Conservation (phyloP, 2,329 filamentous ascomycete genomes). For the Claviceps sorghi region DNA sequence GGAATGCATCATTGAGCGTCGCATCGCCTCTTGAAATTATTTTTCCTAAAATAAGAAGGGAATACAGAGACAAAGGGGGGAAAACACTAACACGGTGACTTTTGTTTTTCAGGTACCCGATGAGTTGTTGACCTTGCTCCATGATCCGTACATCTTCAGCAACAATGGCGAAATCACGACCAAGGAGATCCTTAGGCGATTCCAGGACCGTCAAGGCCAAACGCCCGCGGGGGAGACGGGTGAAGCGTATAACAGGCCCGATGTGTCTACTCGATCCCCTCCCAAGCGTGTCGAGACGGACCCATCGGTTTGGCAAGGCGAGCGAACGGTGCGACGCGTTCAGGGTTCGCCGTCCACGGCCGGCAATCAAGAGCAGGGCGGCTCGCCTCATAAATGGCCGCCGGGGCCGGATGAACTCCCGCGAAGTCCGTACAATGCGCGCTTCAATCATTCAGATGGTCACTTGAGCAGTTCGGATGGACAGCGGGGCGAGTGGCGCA, state of each 20-base stretch:
- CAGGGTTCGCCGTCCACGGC: conserved; percentile 37
- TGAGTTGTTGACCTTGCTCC: conserved; percentile 73
- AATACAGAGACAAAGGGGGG: background rate
- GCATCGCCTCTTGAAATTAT: too few relatives aligned
- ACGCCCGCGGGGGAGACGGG: conserved; percentile 46
- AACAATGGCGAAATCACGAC: conserved; percentile 78
- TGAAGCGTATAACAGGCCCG: conserved; percentile 41
- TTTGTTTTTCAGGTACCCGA: conserved; percentile 59
- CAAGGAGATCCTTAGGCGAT: conserved; percentile 91
- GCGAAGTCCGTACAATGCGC: conserved; percentile 27
- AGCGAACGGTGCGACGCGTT: conserved; percentile 70
- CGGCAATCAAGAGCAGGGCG: conserved; percentile 25
- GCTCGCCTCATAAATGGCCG: conserved; percentile 33
- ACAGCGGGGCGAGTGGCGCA: conserved; percentile 41
- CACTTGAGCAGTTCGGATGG: conserved; percentile 25
- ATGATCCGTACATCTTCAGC: conserved; percentile 69
- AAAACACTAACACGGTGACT: background rate
- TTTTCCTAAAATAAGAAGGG: background rate
- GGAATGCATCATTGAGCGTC: too few relatives aligned
- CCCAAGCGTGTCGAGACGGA: conserved; percentile 71
- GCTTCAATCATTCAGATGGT: conserved; percentile 30
- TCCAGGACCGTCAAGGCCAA: conserved; percentile 57
- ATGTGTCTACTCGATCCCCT: conserved; percentile 39
- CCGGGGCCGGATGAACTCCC: conserved; percentile 29
- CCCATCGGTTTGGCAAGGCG: conserved; percentile 67